Conservation (phyloP, 208 protist species). For the Porcisia deanei region DNA sequence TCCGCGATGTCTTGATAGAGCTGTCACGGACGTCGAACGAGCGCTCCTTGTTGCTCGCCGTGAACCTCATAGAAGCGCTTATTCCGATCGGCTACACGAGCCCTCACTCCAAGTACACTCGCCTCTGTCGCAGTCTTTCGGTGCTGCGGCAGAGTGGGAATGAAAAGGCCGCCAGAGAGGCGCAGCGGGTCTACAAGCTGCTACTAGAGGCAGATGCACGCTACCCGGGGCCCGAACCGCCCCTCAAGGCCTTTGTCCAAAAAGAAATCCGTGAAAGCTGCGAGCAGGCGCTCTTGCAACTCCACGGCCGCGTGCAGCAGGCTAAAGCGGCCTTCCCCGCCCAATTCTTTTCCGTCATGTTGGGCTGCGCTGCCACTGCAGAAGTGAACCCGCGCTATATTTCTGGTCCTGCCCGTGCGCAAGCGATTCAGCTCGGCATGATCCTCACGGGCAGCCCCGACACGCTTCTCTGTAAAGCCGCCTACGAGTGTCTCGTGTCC, state of each 20-base stretch:
- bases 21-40: slow-evolving; percentile 59
- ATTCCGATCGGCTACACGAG: slow-evolving; percentile 84
- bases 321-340: slow-evolving; percentile 51
- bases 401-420: slow-evolving; percentile 46
- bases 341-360: slow-evolving; percentile 84
- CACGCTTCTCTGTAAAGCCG: slow-evolving; percentile 52
- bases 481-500: slow-evolving; percentile 86
- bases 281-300: slow-evolving; percentile 78
- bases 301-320: slow-evolving; percentile 71
- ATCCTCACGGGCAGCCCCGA: slow-evolving; percentile 68
- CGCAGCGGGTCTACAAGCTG: slow-evolving; percentile 78
- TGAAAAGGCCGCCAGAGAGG: slow-evolving; percentile 60
- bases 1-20: slow-evolving; percentile 79
- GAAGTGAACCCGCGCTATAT: slow-evolving; percentile 85
- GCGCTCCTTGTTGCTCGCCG: slow-evolving; percentile 55
- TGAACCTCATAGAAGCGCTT: slow-evolving; percentile 79
- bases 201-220: slow-evolving; percentile 67
- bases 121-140: slow-evolving; percentile 80
- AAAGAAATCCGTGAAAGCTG: slow-evolving; percentile 88
- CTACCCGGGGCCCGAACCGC: slow-evolving; percentile 42
- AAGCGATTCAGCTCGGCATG: slow-evolving; percentile 80
- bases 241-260: slow-evolving; percentile 80
- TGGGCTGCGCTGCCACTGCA: slow-evolving; percentile 61
- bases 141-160: slow-evolving; percentile 73
- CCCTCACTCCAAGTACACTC: slow-evolving; percentile 76